Percentiles rank a stretch among this genome's conserved stretches.
Conservation (phyloP, 345 rosid genomes). For the Rhodomyrtus tomentosa region DNA sequence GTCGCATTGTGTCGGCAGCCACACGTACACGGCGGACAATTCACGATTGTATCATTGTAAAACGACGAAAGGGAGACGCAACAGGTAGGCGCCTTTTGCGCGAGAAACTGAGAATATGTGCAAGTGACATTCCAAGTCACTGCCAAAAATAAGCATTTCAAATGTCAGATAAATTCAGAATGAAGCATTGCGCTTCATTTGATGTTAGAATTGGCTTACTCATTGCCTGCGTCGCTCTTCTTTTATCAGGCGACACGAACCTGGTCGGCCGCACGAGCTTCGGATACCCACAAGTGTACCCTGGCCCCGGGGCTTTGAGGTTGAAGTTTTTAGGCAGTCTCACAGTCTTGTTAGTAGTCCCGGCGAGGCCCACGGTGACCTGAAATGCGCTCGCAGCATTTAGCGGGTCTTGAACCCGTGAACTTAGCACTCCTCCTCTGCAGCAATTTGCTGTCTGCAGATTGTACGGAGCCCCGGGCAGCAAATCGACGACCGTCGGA, state of each 20-base stretch:
- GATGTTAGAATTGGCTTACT: conserved; percentile 39
- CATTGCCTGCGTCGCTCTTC: conserved; percentile 84
- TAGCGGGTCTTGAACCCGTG: conserved; percentile 70
- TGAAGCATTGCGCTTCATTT: neutral
- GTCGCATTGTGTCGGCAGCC: conserved; percentile 58
- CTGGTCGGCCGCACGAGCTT: conserved; percentile 61
- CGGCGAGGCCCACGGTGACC: conserved; percentile 74
- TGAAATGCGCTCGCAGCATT: conserved; percentile 76
- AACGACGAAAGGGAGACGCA: conserved; percentile 91
- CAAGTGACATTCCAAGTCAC: conserved; percentile 99
- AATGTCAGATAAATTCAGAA: neutral
- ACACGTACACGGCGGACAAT: conserved; percentile 76
- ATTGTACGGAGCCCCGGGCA: conserved; percentile 81
- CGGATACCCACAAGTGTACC: conserved; percentile 81
- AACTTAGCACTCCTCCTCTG: conserved; percentile 77
- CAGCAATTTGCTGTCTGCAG: conserved; percentile 92
- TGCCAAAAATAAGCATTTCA: conserved; percentile 16
- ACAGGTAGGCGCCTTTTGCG: conserved; percentile 79
- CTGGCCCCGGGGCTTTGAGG: conserved; percentile 82
- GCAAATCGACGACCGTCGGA: conserved; percentile 73
- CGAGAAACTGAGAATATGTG: conserved; percentile 82
- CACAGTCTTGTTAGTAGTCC: conserved; percentile 74
- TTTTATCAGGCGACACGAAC: conserved; percentile 47
- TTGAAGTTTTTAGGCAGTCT: conserved; percentile 75
- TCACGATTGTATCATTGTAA: conserved; percentile 67